Evolutionary conservation across 495 filamentous ascomycete species (phyloP).

Genomic region (Penicillium canariense): DNA sequence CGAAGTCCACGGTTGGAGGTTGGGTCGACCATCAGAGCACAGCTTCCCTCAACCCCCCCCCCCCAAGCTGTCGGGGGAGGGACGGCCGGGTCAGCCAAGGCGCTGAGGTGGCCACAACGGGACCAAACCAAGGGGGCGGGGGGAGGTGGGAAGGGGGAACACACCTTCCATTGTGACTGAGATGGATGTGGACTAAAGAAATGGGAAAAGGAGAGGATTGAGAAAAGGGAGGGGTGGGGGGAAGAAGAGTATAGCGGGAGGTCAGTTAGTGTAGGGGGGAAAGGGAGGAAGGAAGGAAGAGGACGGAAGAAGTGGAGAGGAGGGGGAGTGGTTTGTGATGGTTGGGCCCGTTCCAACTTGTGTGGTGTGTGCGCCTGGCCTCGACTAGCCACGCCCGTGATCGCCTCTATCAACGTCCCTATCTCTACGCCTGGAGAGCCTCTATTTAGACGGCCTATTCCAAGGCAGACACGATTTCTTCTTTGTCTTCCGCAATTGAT

Average conservation of each 20-base stretch:
- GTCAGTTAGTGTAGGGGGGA: conserved; percentile 19
- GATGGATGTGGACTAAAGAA: conserved; percentile 36
- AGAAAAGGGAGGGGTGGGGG: conserved; percentile 24
- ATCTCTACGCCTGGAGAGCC: background rate
- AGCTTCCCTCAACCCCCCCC: background rate
- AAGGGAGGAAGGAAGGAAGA: conserved; percentile 37
- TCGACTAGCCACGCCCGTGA: background rate
- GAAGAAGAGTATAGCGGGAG: conserved; percentile 19
- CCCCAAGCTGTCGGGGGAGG: conserved; percentile 18
- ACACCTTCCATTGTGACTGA: conserved; percentile 76
- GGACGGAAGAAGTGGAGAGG: conserved; percentile 29
- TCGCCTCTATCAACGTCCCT: no score
- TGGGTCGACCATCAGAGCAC: background rate
- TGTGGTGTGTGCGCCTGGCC: conserved; percentile 27
- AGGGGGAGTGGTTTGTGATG: conserved; percentile 29
- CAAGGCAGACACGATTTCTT: background rate
- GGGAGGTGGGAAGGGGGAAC: conserved; percentile 28
- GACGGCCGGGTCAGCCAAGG: conserved; percentile 29
- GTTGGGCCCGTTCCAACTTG: conserved; percentile 29
- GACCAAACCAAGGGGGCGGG: background rate
- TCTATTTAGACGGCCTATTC: background rate
- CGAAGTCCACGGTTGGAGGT: background rate
- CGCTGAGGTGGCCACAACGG: conserved; percentile 37
- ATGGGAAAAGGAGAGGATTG: conserved; percentile 42
- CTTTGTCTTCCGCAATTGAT: background rate